Evolutionary conservation across 352 stramenopile genomes (phyloP), one percentile per base, ranked within the genome.

Genomic region (Globisporangium parvum): DNA sequence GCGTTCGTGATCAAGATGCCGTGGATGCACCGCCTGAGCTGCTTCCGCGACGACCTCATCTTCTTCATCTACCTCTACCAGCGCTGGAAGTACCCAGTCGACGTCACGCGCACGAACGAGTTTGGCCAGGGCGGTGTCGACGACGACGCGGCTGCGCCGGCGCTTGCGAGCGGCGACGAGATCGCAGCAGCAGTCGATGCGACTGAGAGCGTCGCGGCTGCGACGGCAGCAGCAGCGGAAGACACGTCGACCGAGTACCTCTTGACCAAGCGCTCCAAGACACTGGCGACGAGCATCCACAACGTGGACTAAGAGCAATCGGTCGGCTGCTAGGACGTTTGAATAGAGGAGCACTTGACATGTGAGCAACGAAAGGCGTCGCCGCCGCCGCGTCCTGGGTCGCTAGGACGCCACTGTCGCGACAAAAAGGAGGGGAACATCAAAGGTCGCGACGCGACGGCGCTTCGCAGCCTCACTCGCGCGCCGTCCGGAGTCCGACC

Each of bases 61-160:
- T 99, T 99, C 65, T 97, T 99, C 69, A 95, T 99, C 55, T 99
- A 98, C 76, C 71, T 99, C 10, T 99, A 99, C 71, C 97, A 99
- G 79, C 80, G 96, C 41, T 99, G 89, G 86, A 98, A 97, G 53
- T 98, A 98, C 66, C 89, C 87, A 17, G 88, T 98, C 14, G 91
- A 98, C 71, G 80, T 79, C 47, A 93, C 77, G 51, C 79, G 95
- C 51, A 91, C 80, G 17, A 98, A 98, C 65, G 93, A 98, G 65
- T 98, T 93, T 71, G 93, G 93, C 17, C 88, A 96, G 69, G 77
- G 85, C 0, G 87, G 81, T 15, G 65, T 65, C 6, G 54, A 49
- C 21, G 54, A 49, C 21, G n/a, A 49, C 10, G 40, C 17, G 31
- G 37, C 35, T 15, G 40, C 50, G 40, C 14, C 37, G 5, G 37